Percentiles rank a stretch among this genome's conserved stretches.
These are phyloP conservation scores for Kernera saxatilis DNA, from an alignment of 345 rosid genomes.

Conservation along the genomic window DNA sequence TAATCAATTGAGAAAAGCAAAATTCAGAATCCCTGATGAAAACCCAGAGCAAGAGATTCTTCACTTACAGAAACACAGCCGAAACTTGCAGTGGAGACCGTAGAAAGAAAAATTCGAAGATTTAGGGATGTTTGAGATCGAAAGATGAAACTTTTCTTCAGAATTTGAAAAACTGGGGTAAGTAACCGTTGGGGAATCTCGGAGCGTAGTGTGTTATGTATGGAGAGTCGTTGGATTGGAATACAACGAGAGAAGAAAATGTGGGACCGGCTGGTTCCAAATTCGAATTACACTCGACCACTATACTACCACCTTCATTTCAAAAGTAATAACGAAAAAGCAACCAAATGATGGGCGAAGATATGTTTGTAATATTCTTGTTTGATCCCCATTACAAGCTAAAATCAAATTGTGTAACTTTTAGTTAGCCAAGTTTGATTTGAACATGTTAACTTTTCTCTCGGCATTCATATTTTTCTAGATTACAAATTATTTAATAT, in stretches of 20 bases:
- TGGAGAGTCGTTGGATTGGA: neutral
- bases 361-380: neutral
- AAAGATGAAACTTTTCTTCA: neutral
- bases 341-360: neutral
- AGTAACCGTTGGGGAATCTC: constrained; percentile 16
- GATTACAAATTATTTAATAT: neutral
- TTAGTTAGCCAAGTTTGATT: no score
- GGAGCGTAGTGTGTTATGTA: neutral
- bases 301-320: neutral
- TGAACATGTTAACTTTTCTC: neutral
- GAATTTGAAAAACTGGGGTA: neutral
- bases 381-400: no score
- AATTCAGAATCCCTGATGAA: neutral
- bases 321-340: neutral
- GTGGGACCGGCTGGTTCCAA: constrained; percentile 11
- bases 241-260: neutral
- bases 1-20: neutral
- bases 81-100: neutral
- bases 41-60: neutral
- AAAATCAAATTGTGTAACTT: no score
- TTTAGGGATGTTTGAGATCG: neutral
- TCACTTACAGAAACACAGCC: neutral
- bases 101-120: neutral
- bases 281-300: neutral
- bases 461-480: neutral